Base-by-base conservation (phyloP, 129 eudicot genomes). In the Arctium lappa region DNA sequence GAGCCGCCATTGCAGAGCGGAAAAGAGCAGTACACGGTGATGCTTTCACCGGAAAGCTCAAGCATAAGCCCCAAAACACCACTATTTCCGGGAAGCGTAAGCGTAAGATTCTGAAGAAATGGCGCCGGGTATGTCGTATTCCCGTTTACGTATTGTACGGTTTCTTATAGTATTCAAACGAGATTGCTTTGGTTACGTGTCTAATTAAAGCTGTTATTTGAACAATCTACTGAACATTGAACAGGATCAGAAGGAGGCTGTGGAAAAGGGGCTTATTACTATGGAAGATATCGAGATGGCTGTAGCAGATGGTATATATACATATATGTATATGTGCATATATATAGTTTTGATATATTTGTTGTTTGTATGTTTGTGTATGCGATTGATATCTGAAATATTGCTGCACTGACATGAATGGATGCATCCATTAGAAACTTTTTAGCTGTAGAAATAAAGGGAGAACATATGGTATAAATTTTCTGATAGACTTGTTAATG, bases 231-330 rank as follows among this genome's bases (percentile, higher is more conserved):
- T 75, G 1, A 66, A 78, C 42, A 46, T 68, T 30, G 74, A 87
- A 80, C 91, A 95, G 97, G 98, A 93, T 32, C 98, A 93, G 73
- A 95, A 95, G 86, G 99, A 95, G 74, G 99, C 94, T 12, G 78
- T 93, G 34, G 94, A 86, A 16, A 91, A 89, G 89, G 98, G 99
- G 50, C 86, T 93, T 69, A 88, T 95, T 60, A 91, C 98, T 5
- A 90, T 95, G 93, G 81, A 89, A 84, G 99, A 95, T 78, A 91
- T 93, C 11, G 95, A 95, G 88, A 95, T 95, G 99, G 98, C 95
- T 60, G 87, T 87, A 69, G 98, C 97, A 75, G 94, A 89, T 75
- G 97, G 91, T 92, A 79, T 71, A 5, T 73, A 38, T 56, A 40
- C 65, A 5, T 73, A 38, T 56, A 40, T 37, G 27, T 42, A 6